Percentiles rank a stretch among this genome's conserved stretches.
These are phyloP conservation scores for Fusarium sp. DNA, from an alignment of 2,329 filamentous ascomycete genomes.

Conservation along the genomic window DNA sequence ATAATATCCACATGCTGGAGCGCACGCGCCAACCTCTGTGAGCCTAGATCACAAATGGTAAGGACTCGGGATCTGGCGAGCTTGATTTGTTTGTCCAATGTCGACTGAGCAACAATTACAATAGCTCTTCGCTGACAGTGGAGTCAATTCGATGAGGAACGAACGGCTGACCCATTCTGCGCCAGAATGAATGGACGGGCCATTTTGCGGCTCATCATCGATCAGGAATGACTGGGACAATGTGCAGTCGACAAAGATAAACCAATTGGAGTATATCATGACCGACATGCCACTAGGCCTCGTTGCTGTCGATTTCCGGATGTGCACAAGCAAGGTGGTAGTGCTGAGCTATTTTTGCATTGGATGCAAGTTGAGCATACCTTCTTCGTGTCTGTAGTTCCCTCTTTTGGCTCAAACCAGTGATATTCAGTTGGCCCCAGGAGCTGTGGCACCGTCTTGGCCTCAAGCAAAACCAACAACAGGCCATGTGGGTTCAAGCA, in stretches of 20 bases:
- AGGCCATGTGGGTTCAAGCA: slow-evolving; percentile 37
- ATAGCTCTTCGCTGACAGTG: slow-evolving; percentile 33
- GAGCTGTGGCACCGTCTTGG: slow-evolving; percentile 34
- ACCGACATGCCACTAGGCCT: slow-evolving; percentile 38
- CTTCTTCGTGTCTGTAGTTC: slow-evolving; percentile 30
- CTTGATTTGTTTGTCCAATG: slow-evolving; percentile 25
- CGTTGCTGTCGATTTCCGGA: slow-evolving; percentile 34
- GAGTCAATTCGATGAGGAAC: slow-evolving; percentile 23
- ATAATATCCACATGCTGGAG: slow-evolving; percentile 37
- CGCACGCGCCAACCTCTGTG: slow-evolving; percentile 36
- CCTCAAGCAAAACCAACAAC: slow-evolving; percentile 25
- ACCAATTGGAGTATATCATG: slow-evolving; percentile 38
- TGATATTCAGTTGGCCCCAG: slow-evolving; percentile 26
- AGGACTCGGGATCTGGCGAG: slow-evolving; percentile 41
- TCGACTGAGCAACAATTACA: slow-evolving; percentile 41
- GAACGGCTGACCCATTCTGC: slow-evolving; percentile 29
- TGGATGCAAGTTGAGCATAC: slow-evolving; percentile 12
- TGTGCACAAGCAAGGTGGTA: slow-evolving; percentile 14
- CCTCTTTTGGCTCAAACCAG: slow-evolving; percentile 30
- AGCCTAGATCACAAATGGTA: slow-evolving; percentile 40
- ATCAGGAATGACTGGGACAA: not conserved
- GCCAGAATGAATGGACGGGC: slow-evolving; percentile 26
- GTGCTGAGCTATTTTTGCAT: slow-evolving; percentile 42
- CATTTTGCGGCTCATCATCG: slow-evolving; percentile 39
- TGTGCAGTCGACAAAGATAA: slow-evolving; percentile 19